These are phyloP conservation scores for Diplodia sapinea DNA, from an alignment of 2,329 filamentous ascomycete genomes.

Conservation along the genomic window DNA sequence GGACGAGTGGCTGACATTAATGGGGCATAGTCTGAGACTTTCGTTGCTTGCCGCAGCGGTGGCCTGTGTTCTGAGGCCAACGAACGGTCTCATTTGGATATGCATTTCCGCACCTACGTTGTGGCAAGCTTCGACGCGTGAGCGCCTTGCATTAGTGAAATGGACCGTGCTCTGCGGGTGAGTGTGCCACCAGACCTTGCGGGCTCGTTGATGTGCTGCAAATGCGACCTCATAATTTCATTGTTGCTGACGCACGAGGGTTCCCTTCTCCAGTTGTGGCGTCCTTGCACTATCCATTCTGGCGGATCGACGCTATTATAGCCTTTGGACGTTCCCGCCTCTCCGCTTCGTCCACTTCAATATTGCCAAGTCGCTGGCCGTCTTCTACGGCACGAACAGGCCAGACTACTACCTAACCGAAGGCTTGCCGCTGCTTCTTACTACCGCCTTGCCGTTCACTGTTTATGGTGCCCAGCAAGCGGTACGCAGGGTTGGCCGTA, in stretches of 20 bases:
- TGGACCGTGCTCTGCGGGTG: constrained; percentile 68
- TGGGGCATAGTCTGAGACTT: constrained; percentile 47
- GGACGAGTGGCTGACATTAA: constrained; percentile 10
- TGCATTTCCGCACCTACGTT: constrained; percentile 65
- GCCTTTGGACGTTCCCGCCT: constrained; percentile 85
- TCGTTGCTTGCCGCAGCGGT: constrained; percentile 78
- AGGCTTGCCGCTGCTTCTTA: constrained; percentile 85
- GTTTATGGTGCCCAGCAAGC: constrained; percentile 63
- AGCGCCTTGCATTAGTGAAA: constrained; percentile 61
- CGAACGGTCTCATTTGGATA: constrained; percentile 86
- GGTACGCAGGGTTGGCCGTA: constrained; percentile 33
- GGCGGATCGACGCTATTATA: constrained; percentile 81
- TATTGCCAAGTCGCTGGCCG: constrained; percentile 80
- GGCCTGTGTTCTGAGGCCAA: constrained; percentile 86
- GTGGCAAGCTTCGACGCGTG: constrained; percentile 50
- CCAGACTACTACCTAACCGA: constrained; percentile 94
- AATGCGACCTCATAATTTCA: constrained; percentile 26
- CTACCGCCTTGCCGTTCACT: constrained; percentile 79
- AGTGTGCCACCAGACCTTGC: constrained; percentile 37
- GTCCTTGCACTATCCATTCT: constrained; percentile 68
- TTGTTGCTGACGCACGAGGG: constrained; percentile 18
- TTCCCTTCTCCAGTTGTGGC: constrained; percentile 49
- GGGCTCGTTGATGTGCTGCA: background rate
- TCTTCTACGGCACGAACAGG: constrained; percentile 90
- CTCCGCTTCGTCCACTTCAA: constrained; percentile 91